Percentiles rank a stretch among this genome's conserved stretches.
Evolutionary conservation across 2,329 filamentous ascomycete species (phyloP).

Genomic region (Alternaria tenuissima): DNA sequence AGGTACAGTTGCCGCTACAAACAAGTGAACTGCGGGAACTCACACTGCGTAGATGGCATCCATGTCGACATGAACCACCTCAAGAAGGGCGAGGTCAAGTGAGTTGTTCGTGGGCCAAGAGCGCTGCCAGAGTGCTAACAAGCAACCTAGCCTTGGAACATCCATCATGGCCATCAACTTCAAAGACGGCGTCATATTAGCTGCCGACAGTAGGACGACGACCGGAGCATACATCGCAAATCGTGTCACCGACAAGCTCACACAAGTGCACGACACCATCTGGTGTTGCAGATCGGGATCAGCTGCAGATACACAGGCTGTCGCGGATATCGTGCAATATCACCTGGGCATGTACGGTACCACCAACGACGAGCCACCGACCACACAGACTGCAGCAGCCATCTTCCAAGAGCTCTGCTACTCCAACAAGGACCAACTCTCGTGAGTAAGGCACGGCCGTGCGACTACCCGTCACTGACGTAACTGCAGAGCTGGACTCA

Average conservation of each 20-base stretch:
- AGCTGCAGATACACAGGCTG: slow-evolving; percentile 95
- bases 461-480: slow-evolving; percentile 25
- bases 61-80: slow-evolving; percentile 98
- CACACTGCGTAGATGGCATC: slow-evolving; percentile 81
- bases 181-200: slow-evolving; percentile 97
- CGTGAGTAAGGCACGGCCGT: slow-evolving; percentile 64
- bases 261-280: slow-evolving; percentile 97
- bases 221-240: slow-evolving; percentile 99
- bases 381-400: slow-evolving; percentile 91
- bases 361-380: slow-evolving; percentile 86
- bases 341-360: slow-evolving; percentile 93
- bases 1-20: slow-evolving; percentile 35
- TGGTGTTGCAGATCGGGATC: slow-evolving; percentile 99
- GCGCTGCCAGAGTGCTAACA: slow-evolving; percentile 7
- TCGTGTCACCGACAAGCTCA: slow-evolving; percentile 98
- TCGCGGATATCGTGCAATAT: slow-evolving; percentile 97
- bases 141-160: slow-evolving; percentile 78
- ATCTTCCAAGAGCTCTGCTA: slow-evolving; percentile 99
- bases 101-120: slow-evolving; percentile 53
- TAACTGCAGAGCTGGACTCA: slow-evolving; percentile 80
- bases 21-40: slow-evolving; percentile 28
- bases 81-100: slow-evolving; percentile 99
- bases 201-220: slow-evolving; percentile 95
- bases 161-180: slow-evolving; percentile 99
- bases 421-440: slow-evolving; percentile 92